Base-by-base conservation (phyloP, 148 eudicot species). In the Nyssa sinensis region DNA sequence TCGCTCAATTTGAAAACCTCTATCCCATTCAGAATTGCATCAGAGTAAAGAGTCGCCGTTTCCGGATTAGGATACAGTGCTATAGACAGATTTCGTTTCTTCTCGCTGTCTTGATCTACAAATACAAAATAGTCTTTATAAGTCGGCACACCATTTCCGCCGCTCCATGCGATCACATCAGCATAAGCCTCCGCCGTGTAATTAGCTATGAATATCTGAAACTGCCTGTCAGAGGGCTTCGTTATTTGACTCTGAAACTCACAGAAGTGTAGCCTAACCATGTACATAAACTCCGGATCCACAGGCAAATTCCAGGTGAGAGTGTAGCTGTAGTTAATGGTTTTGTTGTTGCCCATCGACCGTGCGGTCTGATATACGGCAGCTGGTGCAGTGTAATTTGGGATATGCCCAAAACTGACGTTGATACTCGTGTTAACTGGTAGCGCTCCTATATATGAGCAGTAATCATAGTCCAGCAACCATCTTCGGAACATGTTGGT, bases 1-100 rank as follows among this genome's bases (percentile, higher is more conserved):
- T 61, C 29, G 35, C 67, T 72, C 9, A 72, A 25, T n/a, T 72
- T 72, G 44, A 72, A 72, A 44, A 72, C 27, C 59, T 72, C 75
- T 10, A 44, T 5, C 51, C 51, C 51, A 44, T 44, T 44, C 51
- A 44, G 14, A 5, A 44, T 44, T 14, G 51, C 51, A 11, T 44
- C 51, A 13, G 51, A 44, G 51, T 44, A 44, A 44, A 44, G 16
- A 13, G 51, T 44, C 51, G 1, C 14, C 5, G 51, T 10, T 0
- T 44, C 51, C 51, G 51, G 17, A 44, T 44, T 44, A 0, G 51
- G 51, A 44, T 44, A 17, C 51, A 44, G 51, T 10, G 51, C 51
- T 10, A 44, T 44, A 44, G 51, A 44, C 51, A 44, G 17, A 44
- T 44, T 44, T 17, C 3, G 51, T 44, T 44, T 44, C 51, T 44